These are phyloP conservation scores for Ascochyta clinopodiicola DNA, from an alignment of 2,329 filamentous ascomycete species.

Conservation along the genomic window DNA sequence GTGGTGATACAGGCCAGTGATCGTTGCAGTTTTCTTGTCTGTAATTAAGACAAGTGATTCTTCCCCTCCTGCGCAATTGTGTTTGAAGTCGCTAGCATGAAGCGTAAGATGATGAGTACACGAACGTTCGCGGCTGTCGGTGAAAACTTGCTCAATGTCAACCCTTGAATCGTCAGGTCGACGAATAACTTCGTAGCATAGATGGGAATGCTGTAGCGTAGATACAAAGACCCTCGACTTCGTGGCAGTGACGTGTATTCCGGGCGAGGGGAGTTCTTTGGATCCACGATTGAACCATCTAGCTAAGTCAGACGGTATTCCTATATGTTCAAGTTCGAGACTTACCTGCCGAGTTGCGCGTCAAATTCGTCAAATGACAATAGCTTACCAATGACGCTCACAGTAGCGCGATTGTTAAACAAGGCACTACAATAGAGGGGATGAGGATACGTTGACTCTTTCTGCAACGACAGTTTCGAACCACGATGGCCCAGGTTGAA, in stretches of 20 bases:
- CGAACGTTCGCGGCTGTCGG: conserved; percentile 37
- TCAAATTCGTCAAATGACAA: conserved; percentile 40
- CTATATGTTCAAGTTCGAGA: not conserved
- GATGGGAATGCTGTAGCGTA: conserved; percentile 61
- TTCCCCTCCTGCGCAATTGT: not conserved
- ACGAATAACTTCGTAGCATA: conserved; percentile 53
- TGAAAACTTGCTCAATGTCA: conserved; percentile 36
- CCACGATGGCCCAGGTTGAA: conserved; percentile 34
- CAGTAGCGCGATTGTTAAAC: conserved; percentile 31
- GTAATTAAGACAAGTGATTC: conserved; percentile 39
- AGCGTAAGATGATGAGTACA: conserved; percentile 37
- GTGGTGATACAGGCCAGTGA: conserved; percentile 41
- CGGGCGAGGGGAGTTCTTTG: conserved; percentile 56
- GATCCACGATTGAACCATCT: conserved; percentile 52
- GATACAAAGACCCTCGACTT: conserved; percentile 60
- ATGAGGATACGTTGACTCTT: conserved; percentile 39
- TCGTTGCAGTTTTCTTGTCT: conserved; percentile 40
- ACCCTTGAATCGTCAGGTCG: conserved; percentile 37
- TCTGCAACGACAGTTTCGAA: conserved; percentile 61
- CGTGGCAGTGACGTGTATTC: conserved; percentile 57
- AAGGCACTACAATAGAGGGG: conserved; percentile 44
- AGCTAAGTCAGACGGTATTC: conserved; percentile 1
- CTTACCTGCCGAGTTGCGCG: conserved; percentile 28
- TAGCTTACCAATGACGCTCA: conserved; percentile 36
- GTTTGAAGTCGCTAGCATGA: conserved; percentile 8